Evolutionary conservation across 164 flowering plant species (phyloP), one percentile per base, ranked within the genome.

Genomic region (Berberis thunbergii): DNA sequence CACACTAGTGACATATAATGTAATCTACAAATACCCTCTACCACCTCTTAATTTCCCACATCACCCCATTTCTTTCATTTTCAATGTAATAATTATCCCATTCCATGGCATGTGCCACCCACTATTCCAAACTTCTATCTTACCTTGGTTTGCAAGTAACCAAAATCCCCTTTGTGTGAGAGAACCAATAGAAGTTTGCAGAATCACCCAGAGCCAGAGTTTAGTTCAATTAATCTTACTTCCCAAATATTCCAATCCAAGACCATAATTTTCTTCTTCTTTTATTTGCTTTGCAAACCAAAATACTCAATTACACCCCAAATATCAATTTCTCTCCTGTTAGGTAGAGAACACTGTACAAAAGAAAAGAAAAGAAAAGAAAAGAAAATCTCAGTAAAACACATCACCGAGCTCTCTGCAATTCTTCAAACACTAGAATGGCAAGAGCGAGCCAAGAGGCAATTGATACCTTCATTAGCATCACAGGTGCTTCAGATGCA

Each of bases 401-500:
- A 46, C 4, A 46, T 4, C 49, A 46, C 49, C 26, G 26, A 26
- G 8, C 49, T 46, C n/a, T 52, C n/a, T 10, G 4, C 54, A 52
- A 11, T 6, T 52, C 57, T 41, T 41, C 2, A 54, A 54, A 54
- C 57, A 39, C 57, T 41, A 9, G 71, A 66, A 93, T 88, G 98
- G 91, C 81, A 64, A 81, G 77, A 64, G 79, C 82, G 43, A 72
- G 75, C 78, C 91, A 80, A 64, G 95, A 94, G 49, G 79, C 83
- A 60, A 81, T 94, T 74, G 91, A 86, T 4, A 87, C 84, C 7
- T 94, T 94, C 64, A 79, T 91, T 60, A 86, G 79, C 85, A 86
- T 94, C 78, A 82, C 98, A 55, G 96, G 93, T 64, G 80, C 75
- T 1, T 70, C 92, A 3, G 92, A 87, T 54, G 76, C 78, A 7